These are phyloP conservation scores for Phytophthora kernoviae DNA, from an alignment of 352 stramenopile genomes.

Conservation along the genomic window DNA sequence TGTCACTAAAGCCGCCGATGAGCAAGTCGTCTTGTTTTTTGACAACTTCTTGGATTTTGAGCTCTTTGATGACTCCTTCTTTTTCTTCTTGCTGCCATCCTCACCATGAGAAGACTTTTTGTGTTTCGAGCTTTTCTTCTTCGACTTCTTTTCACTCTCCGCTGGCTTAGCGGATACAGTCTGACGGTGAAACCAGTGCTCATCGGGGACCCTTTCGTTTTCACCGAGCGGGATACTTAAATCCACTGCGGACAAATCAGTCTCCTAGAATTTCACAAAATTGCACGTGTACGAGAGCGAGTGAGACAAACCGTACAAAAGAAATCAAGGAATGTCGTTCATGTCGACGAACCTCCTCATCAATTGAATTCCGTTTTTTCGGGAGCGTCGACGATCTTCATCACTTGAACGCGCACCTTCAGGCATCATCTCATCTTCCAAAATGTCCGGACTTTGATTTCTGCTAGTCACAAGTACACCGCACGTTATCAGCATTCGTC, in stretches of 20 bases:
- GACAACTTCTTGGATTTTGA: conserved; percentile 34
- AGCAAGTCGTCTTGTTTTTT: conserved; percentile 36
- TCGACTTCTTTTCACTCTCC: conserved; percentile 71
- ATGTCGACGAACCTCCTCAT: conserved; percentile 41
- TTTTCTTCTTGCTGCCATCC: conserved; percentile 47
- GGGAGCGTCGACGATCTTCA: conserved; percentile 56
- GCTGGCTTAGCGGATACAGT: conserved; percentile 30
- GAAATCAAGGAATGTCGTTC: not conserved
- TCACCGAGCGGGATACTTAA: conserved; percentile 77
- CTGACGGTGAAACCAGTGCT: conserved; percentile 81
- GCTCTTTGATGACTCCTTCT: conserved; percentile 42
- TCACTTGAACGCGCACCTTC: conserved; percentile 75
- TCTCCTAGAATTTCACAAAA: conserved; percentile 40
- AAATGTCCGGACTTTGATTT: conserved; percentile 55
- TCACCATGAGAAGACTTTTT: conserved; percentile 51
- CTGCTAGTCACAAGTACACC: conserved; percentile 10
- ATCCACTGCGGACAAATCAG: conserved; percentile 76
- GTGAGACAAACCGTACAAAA: no score
- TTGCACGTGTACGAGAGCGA: not conserved
- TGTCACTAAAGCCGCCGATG: conserved; percentile 50
- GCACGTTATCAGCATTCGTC: not conserved
- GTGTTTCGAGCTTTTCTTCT: conserved; percentile 58
- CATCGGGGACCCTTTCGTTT: conserved; percentile 78
- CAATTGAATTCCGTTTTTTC: conserved; percentile 50
- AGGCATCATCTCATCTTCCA: conserved; percentile 83